Evolutionary conservation across 1,284 basidiomycete genomes (phyloP), one percentile per base, ranked within the genome.

Genomic region (Pterulicium gracile): DNA sequence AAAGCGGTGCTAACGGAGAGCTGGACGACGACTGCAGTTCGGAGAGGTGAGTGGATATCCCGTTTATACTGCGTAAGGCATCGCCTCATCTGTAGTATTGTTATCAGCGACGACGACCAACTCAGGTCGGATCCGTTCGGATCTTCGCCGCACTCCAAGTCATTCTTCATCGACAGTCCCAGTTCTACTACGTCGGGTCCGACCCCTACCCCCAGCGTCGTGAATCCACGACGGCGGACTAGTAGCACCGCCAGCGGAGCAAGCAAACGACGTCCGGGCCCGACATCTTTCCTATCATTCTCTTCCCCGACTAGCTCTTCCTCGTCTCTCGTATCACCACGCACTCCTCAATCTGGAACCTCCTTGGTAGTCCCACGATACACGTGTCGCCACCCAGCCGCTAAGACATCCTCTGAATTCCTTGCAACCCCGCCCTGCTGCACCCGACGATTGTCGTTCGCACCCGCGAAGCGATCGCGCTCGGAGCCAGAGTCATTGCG

Each of bases 71-170:
- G 17, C 35, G 39, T 36, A 43, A 42, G 45, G 15, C 2, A 21
- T 18, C 24, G 24, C 7, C 17, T 43, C 36, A 14, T 43, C 18
- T 20, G 36, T 18, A 44, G 45, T 42, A 42, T 21, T 43, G 27
- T 18, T n/a, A 48, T 47, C 44, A 49, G 47, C 46, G 45, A 50
- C 46, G 54, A 49, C 35, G 49, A 40, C 21, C 49, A 19, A 46
- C 49, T 46, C 36, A 42, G 54, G 12, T 52, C 60, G 2, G 66
- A 67, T 49, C 66, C 65, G 7, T 69, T 69, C 50, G 55, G 59
- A 13, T 57, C 66, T 2, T 68, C 64, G 3, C 64, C 64, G 1
- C 56, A 65, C 48, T 64, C 67, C 14, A 64, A 61, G 45, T 69
- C 67, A 14, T 62, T 66, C 51, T 70, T 69, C 55, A 61, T 66